Percentiles rank a stretch among this genome's conserved stretches.
Evolutionary conservation across 352 stramenopile genomes (phyloP).

Genomic region (Phytophthora pistaciae): DNA sequence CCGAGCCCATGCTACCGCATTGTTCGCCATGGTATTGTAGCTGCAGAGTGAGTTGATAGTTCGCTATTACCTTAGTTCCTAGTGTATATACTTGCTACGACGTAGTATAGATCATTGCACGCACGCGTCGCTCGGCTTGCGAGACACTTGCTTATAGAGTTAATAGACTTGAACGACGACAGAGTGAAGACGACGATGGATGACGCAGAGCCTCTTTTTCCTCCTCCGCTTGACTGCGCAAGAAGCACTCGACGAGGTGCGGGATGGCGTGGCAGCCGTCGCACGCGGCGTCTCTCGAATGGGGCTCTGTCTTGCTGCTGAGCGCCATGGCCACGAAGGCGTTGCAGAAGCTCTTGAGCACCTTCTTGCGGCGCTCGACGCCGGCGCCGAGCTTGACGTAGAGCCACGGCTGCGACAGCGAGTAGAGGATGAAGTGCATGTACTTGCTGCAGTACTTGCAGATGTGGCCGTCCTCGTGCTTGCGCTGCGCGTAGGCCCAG

Average conservation of each 20-base stretch:
- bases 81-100: conserved; percentile 16
- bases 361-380: conserved; percentile 45
- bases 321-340: conserved; percentile 53
- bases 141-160: conserved; percentile 22
- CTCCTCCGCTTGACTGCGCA: conserved; percentile 21
- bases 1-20: neutral
- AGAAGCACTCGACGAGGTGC: conserved; percentile 51
- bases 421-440: conserved; percentile 67
- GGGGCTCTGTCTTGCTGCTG: conserved; percentile 38
- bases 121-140: neutral
- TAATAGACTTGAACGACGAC: neutral
- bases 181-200: neutral
- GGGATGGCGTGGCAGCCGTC: conserved; percentile 50
- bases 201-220: neutral
- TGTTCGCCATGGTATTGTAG: too few relatives aligned
- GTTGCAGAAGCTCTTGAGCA: conserved; percentile 51
- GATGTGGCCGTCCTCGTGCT: conserved; percentile 42
- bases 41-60: neutral
- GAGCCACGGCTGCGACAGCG: conserved; percentile 47
- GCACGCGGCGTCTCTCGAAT: conserved; percentile 36
- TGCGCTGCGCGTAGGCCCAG: conserved; percentile 47
- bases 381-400: conserved; percentile 44
- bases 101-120: conserved; percentile 6
- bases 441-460: conserved; percentile 60
- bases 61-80: conserved; percentile 10